Conservation (phyloP, 2,329 filamentous ascomycete genomes). For the Thielaviopsis punctulata region DNA sequence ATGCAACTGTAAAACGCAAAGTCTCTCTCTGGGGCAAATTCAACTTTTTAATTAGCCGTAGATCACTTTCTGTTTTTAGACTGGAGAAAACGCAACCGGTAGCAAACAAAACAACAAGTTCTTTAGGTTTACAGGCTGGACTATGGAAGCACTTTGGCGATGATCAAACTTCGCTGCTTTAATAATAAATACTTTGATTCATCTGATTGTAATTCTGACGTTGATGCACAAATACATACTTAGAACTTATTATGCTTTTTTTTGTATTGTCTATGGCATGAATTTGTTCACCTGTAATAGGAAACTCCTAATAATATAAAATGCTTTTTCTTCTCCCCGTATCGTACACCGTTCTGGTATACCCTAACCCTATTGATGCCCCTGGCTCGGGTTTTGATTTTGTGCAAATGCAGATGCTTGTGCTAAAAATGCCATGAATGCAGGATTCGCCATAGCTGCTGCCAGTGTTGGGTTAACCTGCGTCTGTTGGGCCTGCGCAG, state of each 20-base stretch:
- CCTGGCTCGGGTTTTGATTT: background rate
- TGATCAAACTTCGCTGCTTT: too few relatives aligned
- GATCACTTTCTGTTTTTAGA: too few relatives aligned
- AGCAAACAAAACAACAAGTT: too few relatives aligned
- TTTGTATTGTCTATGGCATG: background rate
- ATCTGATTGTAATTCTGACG: too few relatives aligned
- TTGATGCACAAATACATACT: too few relatives aligned
- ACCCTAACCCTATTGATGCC: background rate
- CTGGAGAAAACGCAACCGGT: too few relatives aligned
- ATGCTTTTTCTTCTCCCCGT: background rate
- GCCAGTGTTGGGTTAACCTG: conserved; percentile 1
- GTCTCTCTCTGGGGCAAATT: too few relatives aligned
- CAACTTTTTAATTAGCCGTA: too few relatives aligned
- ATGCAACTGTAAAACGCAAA: too few relatives aligned
- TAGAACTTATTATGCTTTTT: background rate
- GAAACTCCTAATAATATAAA: background rate
- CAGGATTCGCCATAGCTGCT: conserved; percentile 6
- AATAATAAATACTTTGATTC: too few relatives aligned
- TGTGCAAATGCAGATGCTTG: background rate
- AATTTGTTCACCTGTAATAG: background rate
- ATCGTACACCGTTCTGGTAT: background rate
- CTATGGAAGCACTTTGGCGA: too few relatives aligned
- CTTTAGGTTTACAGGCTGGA: too few relatives aligned
- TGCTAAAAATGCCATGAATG: conserved; percentile 1
- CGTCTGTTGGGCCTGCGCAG: background rate